Conservation (phyloP, 2,329 filamentous ascomycete genomes). For the Penicillium fuscoglaucum region DNA sequence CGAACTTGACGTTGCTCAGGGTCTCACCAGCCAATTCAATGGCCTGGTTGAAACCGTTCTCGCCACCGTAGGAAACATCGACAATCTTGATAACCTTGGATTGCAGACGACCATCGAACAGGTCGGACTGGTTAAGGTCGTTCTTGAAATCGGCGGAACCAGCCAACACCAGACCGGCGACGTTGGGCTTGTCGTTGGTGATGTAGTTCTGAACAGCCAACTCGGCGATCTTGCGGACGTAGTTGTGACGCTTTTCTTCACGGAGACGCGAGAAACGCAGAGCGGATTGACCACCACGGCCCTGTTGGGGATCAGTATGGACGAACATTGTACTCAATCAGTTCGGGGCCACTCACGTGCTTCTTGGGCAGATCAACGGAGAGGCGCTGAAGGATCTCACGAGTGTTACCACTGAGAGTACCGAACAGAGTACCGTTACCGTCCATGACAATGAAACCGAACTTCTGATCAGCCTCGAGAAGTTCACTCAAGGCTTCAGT, state of each 20-base stretch:
- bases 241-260: constrained; percentile 99
- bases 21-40: constrained; percentile 96
- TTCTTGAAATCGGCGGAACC: constrained; percentile 99
- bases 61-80: constrained; percentile 96
- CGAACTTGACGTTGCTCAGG: constrained; percentile 98
- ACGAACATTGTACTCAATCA: neutral
- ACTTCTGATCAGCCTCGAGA: constrained; percentile 97
- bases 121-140: constrained; percentile 93
- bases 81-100: constrained; percentile 99
- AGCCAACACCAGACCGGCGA: constrained; percentile 89
- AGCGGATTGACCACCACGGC: constrained; percentile 98
- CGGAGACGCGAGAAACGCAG: constrained; percentile 98
- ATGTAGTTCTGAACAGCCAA: constrained; percentile 99
- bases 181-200: constrained; percentile 97
- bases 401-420: constrained; percentile 93
- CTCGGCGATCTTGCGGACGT: constrained; percentile 97
- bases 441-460: constrained; percentile 99
- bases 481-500: constrained; percentile 96
- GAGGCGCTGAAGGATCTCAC: constrained; percentile 97
- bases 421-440: constrained; percentile 97
- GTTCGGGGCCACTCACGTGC: constrained; percentile 54
- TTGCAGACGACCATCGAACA: constrained; percentile 90
- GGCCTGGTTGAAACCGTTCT: constrained; percentile 99
- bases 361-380: constrained; percentile 99
- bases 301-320: constrained; percentile 38